Base-by-base conservation (phyloP, 257 asterid species). In the Craterostigma plantagineum region DNA sequence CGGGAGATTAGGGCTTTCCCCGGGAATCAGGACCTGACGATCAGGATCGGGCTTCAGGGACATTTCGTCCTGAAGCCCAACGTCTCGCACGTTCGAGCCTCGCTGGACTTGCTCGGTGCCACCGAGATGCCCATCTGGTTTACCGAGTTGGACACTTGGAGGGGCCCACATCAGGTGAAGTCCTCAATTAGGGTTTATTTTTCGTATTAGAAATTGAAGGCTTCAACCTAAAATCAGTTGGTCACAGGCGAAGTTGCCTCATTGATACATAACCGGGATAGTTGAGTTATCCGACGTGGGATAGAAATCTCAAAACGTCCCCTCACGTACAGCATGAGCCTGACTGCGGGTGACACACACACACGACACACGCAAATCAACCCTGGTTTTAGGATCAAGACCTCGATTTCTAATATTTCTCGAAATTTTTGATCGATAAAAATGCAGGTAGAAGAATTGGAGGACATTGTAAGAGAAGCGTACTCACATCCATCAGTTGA, bases 401-500 rank as follows among this genome's bases (percentile, higher is more conserved):
- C n/a, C n/a, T n/a, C n/a, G n/a, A n/a, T n/a, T n/a, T n/a, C n/a
- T n/a, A n/a, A n/a, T n/a, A n/a, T n/a, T n/a, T n/a, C n/a, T n/a
- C n/a, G n/a, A n/a, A n/a, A n/a, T n/a, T n/a, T n/a, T n/a, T n/a
- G n/a, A n/a, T n/a, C n/a, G n/a, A n/a, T 2, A 41, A 3, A 43
- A 4, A 9, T 11, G 11, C 37, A 34, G 15, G 35, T 23, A 57
- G 54, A 11, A 0, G 42, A 57, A 11, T 35, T 62, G 52, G 90
- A 76, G 41, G 74, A 61, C 1, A 53, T 70, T 0, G 44, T 76
- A 66, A 49, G 79, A 16, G 90, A 72, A 51, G 71, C 57, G 1
- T 76, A 40, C 58, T 51, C 90, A 0, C 90, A 76, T 50, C 83
- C 90, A 0, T 74, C 69, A 0, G 66, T 76, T 9, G 63, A 73